Percentiles rank a stretch among this genome's conserved stretches.
These are phyloP conservation scores for Periglandula ipomoeae DNA, from an alignment of 2,329 filamentous ascomycete genomes.

Conservation along the genomic window DNA sequence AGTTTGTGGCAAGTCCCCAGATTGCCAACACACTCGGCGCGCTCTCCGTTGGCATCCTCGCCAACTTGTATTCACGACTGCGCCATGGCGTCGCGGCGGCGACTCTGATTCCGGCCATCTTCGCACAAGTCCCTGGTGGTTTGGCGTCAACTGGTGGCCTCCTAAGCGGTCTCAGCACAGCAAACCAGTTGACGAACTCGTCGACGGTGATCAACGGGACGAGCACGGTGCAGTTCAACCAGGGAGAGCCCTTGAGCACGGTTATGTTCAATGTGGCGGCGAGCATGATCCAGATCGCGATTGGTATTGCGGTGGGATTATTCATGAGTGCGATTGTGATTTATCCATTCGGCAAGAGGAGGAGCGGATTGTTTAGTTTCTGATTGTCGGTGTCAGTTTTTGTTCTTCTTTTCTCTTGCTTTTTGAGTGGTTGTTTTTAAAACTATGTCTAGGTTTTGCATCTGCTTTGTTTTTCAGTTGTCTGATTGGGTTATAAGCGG, in stretches of 20 bases:
- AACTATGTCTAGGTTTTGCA: too few species aligned
- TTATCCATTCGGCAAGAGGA: constrained; percentile 40
- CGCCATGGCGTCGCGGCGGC: constrained; percentile 41
- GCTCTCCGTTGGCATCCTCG: constrained; percentile 64
- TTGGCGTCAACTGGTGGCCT: constrained; percentile 37
- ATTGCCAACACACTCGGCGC: constrained; percentile 71
- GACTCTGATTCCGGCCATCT: constrained; percentile 38
- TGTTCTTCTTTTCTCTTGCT: neutral
- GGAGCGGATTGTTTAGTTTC: constrained; percentile 41
- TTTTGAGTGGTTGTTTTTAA: too few species aligned
- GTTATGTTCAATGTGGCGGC: constrained; percentile 37
- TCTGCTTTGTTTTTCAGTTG: neutral
- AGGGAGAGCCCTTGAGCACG: constrained; percentile 20
- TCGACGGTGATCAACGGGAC: constrained; percentile 26
- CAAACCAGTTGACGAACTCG: constrained; percentile 34
- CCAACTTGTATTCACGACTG: constrained; percentile 64
- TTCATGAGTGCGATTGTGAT: constrained; percentile 40
- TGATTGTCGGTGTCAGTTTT: constrained; percentile 13
- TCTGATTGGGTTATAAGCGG: too few species aligned
- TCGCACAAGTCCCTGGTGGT: constrained; percentile 39
- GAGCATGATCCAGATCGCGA: constrained; percentile 44
- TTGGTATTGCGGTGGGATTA: constrained; percentile 41
- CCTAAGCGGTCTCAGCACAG: constrained; percentile 34
- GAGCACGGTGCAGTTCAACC: constrained; percentile 14
- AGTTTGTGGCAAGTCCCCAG: constrained; percentile 61